Conservation (phyloP, 352 stramenopile genomes). For the Phytophthora quininea region DNA sequence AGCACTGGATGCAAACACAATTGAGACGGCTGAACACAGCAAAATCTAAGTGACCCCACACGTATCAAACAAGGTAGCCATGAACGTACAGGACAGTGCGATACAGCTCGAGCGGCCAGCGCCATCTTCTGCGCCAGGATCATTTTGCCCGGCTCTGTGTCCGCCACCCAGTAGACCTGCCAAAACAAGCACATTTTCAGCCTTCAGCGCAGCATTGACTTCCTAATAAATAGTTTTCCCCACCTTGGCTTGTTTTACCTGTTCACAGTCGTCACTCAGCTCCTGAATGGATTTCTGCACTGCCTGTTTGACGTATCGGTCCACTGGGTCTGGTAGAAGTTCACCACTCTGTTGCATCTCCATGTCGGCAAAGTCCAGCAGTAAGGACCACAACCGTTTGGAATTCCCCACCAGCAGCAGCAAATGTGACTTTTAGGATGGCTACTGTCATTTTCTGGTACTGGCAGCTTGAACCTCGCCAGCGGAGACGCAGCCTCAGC, state of each 20-base stretch:
- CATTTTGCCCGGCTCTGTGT: conserved; percentile 73
- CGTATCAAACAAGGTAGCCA: too few species aligned
- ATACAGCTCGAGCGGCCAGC: conserved; percentile 48
- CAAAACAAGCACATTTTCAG: not conserved
- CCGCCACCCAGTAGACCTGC: conserved; percentile 74
- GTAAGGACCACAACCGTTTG: conserved; percentile 54
- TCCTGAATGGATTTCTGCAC: conserved; percentile 37
- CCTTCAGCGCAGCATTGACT: not conserved
- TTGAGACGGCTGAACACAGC: conserved; percentile 48
- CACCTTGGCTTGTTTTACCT: conserved; percentile 32
- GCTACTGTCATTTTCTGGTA: conserved; percentile 11
- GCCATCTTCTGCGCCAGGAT: conserved; percentile 79
- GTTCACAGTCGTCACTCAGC: conserved; percentile 18
- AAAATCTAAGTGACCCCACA: not conserved
- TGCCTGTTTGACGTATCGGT: conserved; percentile 60
- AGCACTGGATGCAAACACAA: conserved; percentile 68
- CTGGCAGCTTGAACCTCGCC: conserved; percentile 52
- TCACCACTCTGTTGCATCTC: conserved; percentile 38
- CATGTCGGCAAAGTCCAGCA: conserved; percentile 46
- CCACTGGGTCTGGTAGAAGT: conserved; percentile 55
- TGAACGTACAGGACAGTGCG: conserved; percentile 58
- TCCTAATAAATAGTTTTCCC: not conserved
- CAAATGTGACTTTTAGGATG: conserved; percentile 39
- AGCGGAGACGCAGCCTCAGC: conserved; percentile 37
- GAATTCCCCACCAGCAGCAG: conserved; percentile 79